These are phyloP conservation scores for Aspergillus latus DNA, from an alignment of 2,329 filamentous ascomycete species.

Conservation along the genomic window DNA sequence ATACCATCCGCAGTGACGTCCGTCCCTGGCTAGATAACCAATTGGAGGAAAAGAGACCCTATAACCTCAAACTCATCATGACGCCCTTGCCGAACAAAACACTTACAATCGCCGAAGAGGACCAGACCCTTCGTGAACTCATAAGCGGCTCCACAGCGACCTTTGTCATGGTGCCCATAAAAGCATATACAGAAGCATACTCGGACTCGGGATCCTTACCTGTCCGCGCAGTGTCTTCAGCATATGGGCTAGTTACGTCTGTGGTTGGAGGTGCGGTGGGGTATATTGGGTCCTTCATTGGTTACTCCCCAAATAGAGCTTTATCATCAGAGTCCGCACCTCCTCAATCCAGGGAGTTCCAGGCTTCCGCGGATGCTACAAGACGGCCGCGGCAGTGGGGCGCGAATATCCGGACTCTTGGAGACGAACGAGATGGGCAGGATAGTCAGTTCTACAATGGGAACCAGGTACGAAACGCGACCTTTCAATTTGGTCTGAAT, in stretches of 20 bases:
- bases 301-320: slow-evolving; percentile 33
- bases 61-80: slow-evolving; percentile 80
- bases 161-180: slow-evolving; percentile 73
- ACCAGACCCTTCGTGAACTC: slow-evolving; percentile 64
- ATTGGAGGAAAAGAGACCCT: slow-evolving; percentile 63
- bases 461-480: slow-evolving; percentile 66
- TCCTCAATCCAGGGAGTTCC: slow-evolving; percentile 7
- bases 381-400: slow-evolving; percentile 23
- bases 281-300: slow-evolving; percentile 46
- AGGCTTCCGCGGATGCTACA: slow-evolving; percentile 10
- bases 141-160: slow-evolving; percentile 78
- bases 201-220: slow-evolving; percentile 39
- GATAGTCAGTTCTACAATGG: slow-evolving; percentile 82
- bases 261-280: slow-evolving; percentile 45
- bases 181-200: slow-evolving; percentile 62
- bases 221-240: slow-evolving; percentile 42
- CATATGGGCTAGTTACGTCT: slow-evolving; percentile 45
- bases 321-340: slow-evolving; percentile 15
- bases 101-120: slow-evolving; percentile 74
- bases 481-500: not conserved
- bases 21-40: slow-evolving; percentile 73
- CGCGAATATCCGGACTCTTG: slow-evolving; percentile 53
- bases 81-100: slow-evolving; percentile 73
- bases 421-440: slow-evolving; percentile 55
- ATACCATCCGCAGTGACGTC: slow-evolving; percentile 65